Base-by-base conservation (phyloP, 768 basidiomycete species). In the Naematelia encephala region DNA sequence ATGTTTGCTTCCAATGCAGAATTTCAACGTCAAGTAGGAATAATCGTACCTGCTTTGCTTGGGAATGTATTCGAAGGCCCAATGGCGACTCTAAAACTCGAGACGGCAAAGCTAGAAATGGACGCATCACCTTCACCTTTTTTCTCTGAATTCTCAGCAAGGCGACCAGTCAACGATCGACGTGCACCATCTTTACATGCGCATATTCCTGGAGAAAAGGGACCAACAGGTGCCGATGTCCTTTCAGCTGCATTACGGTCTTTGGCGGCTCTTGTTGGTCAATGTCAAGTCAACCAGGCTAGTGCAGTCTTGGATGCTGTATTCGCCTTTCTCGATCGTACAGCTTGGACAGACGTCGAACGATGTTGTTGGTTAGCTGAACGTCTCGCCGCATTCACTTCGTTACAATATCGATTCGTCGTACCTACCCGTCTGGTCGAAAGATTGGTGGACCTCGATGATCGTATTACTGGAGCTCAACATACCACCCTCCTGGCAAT, bases 391-490 rank as follows among this genome's bases (percentile, higher is more conserved):
- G 87, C 90, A 67, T 93, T 90, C 88, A 84, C 89, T 4, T 90
- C 89, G 70, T 90, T 93, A 63, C 93, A 93, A 73, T 93, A 93
- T 76, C 87, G 93, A 23, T 94, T 89, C 69, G 87, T 87, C 23
- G 84, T 96, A 5, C 90, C 92, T 2, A 89, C 90, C 1, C 84
- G 86, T 72, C 79, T 94, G 2, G 85, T 94, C 12, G 91, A 93
- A 68, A 82, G 83, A 23, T 82, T 96, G 3, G 80, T 85, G 21
- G 82, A 84, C 61, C 79, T 86, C 54, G 49, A 63, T 5, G 67
- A 72, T 48, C 26, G 66, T 4, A 16, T 28, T 11, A 54, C 68
- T 0, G 62, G 63, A 3, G 21, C 56, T 0, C 67, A 70, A 45
- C 87, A 87, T 49, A 80, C 78, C 49, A 81, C 89, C 0, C 78